Conservation (phyloP, 2,329 filamentous ascomycete species). For the Ceratocystis eucalypticola region DNA sequence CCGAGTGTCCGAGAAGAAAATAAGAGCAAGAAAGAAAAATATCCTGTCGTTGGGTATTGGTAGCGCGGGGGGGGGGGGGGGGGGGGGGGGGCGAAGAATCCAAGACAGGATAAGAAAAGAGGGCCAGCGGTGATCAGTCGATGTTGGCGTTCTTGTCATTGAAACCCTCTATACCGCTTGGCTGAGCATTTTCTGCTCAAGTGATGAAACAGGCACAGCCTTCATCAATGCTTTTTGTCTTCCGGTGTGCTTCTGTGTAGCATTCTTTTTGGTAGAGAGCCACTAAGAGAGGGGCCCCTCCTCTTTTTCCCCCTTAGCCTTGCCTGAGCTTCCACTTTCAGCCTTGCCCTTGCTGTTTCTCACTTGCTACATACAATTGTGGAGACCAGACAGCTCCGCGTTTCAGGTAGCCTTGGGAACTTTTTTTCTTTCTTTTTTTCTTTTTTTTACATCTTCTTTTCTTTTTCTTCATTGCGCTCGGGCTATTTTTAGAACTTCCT, state of each 20-base stretch:
- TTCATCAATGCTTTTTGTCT: neutral
- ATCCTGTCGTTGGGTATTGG: neutral
- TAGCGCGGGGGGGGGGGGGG: too few species aligned
- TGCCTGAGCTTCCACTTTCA: neutral
- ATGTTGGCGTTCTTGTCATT: neutral
- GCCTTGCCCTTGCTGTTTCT: neutral
- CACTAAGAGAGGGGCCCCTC: neutral
- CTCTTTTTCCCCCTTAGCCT: neutral
- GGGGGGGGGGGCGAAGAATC: too few species aligned
- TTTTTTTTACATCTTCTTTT: neutral
- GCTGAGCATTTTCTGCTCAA: neutral
- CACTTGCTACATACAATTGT: neutral
- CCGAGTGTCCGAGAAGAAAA: neutral
- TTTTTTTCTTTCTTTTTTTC: neutral
- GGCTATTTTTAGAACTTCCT: neutral
- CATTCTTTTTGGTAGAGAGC: neutral
- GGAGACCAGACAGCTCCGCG: neutral
- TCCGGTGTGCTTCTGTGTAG: neutral
- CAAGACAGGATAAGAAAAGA: neutral
- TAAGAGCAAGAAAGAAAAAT: neutral
- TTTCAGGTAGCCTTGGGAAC: constrained; percentile 8
- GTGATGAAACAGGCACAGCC: constrained; percentile 12
- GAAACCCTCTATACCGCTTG: neutral
- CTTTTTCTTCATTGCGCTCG: too few species aligned
- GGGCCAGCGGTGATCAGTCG: neutral